Evolutionary conservation across 2,329 filamentous ascomycete species (phyloP).

Genomic region (Exophiala lecanii-corni): DNA sequence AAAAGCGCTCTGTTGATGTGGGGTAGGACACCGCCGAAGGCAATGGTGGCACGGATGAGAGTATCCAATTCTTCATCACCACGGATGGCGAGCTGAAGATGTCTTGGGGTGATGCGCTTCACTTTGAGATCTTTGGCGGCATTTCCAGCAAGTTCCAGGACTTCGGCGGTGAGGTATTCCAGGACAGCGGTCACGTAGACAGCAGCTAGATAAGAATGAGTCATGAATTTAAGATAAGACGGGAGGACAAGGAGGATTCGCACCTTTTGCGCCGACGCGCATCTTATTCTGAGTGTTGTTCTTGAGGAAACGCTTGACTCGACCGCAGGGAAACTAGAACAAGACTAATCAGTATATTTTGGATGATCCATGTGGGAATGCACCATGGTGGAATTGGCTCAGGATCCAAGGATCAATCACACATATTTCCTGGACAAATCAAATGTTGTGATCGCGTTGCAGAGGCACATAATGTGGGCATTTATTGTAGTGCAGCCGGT

Average conservation of each 20-base stretch:
- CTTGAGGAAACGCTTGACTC: constrained; percentile 99
- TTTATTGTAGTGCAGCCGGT: too few species aligned
- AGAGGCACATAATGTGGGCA: too few species aligned
- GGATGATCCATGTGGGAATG: too few species aligned
- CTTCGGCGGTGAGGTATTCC: constrained; percentile 96
- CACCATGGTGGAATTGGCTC: too few species aligned
- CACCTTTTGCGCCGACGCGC: constrained; percentile 90
- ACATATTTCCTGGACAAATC: too few species aligned
- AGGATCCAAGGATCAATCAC: too few species aligned
- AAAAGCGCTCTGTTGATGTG: constrained; percentile 98
- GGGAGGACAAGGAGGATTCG: constrained; percentile 8
- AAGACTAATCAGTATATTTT: background rate
- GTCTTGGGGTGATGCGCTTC: constrained; percentile 98
- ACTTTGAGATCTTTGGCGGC: constrained; percentile 99
- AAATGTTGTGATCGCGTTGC: too few species aligned
- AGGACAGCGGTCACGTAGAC: constrained; percentile 98
- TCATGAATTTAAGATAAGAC: constrained; percentile 18
- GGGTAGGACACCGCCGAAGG: constrained; percentile 94
- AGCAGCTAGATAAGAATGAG: constrained; percentile 54
- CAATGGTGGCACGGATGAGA: constrained; percentile 93
- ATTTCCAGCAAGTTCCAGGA: constrained; percentile 95
- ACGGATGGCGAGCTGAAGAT: constrained; percentile 95
- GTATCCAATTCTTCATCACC: constrained; percentile 98
- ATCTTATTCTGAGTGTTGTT: constrained; percentile 99
- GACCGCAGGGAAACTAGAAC: constrained; percentile 88